phyloP scores from a whole-genome alignment of 208 protist species.

The Leishmania tarentolae region DNA sequence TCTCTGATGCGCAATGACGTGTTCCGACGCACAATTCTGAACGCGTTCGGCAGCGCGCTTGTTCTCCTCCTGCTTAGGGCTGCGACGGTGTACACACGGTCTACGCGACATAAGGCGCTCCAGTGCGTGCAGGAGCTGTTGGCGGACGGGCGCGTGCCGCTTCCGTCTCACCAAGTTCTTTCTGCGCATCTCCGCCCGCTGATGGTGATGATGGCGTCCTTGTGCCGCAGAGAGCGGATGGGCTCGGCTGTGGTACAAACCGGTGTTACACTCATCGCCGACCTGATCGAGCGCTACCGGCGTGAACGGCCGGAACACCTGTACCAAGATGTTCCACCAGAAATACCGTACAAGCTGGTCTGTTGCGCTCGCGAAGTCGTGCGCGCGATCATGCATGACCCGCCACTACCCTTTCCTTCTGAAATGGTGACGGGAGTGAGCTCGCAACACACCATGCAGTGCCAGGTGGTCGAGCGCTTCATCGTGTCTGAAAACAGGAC shows the following conservation, averaged over 20 bases:
- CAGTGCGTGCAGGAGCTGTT: slow-evolving; percentile 74
- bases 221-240: slow-evolving; percentile 74
- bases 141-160: slow-evolving; percentile 40
- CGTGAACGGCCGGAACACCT: slow-evolving; percentile 36
- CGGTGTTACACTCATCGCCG: slow-evolving; percentile 76
- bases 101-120: slow-evolving; percentile 74
- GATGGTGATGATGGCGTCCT: slow-evolving; percentile 66
- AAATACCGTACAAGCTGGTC: slow-evolving; percentile 80
- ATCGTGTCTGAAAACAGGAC: slow-evolving; percentile 15
- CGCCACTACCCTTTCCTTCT: slow-evolving; percentile 66
- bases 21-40: slow-evolving; percentile 40
- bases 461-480: slow-evolving; percentile 36
- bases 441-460: slow-evolving; percentile 56
- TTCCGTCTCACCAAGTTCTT: slow-evolving; percentile 66
- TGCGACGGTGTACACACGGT: slow-evolving; percentile 61
- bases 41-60: slow-evolving; percentile 58
- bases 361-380: slow-evolving; percentile 61
- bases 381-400: slow-evolving; percentile 53
- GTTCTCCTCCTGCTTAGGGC: slow-evolving; percentile 65
- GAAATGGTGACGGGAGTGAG: slow-evolving; percentile 50
- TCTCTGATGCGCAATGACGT: slow-evolving; percentile 41
- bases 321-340: slow-evolving; percentile 20
- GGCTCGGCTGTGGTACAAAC: slow-evolving; percentile 79
- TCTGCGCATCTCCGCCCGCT: slow-evolving; percentile 61
- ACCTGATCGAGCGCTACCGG: slow-evolving; percentile 76